A percentile compares a stretch with the other conserved stretches of the same genome.
Evolutionary conservation across 2,329 filamentous ascomycete genomes (phyloP).

Genomic region (Penicillium janthinellum): DNA sequence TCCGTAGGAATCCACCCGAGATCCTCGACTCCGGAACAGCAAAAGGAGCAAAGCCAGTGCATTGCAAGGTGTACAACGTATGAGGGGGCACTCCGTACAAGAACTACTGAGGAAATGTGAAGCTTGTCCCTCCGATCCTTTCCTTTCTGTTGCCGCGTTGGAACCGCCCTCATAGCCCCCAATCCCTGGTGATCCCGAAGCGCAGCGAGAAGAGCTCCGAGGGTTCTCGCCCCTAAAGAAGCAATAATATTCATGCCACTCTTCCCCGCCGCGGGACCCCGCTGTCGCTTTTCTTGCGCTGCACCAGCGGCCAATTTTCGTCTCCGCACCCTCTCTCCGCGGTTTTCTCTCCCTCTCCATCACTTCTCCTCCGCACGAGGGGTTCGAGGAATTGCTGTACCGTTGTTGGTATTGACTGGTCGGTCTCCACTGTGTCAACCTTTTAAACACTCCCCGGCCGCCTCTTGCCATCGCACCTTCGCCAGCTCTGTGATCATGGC

Average conservation of each 20-base stretch:
- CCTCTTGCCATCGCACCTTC: constrained; percentile 42
- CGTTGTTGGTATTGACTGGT: constrained; percentile 12
- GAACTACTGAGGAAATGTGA: not conserved
- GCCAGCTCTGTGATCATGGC: constrained; percentile 74
- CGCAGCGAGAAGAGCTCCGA: constrained; percentile 17
- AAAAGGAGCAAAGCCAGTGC: not conserved
- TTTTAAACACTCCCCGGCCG: constrained; percentile 22
- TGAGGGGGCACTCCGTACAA: not conserved
- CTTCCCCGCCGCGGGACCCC: constrained; percentile 29
- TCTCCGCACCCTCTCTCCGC: constrained; percentile 22
- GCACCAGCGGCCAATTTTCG: constrained; percentile 25
- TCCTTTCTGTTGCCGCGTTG: not conserved
- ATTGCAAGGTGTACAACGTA: constrained; percentile 1
- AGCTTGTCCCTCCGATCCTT: not conserved
- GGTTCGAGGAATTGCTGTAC: constrained; percentile 17
- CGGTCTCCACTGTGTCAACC: constrained; percentile 18
- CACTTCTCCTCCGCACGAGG: constrained; percentile 19
- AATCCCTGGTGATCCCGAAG: constrained; percentile 16
- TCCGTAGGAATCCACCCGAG: not conserved
- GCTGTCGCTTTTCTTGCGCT: constrained; percentile 26
- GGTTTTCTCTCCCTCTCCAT: constrained; percentile 11
- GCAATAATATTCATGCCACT: constrained; percentile 29
- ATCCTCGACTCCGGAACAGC: not conserved
- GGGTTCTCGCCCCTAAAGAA: constrained; percentile 27
- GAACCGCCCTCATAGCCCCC: not conserved